Base-by-base conservation (phyloP, 1,284 basidiomycete genomes). In the Binderoboletus segoi region DNA sequence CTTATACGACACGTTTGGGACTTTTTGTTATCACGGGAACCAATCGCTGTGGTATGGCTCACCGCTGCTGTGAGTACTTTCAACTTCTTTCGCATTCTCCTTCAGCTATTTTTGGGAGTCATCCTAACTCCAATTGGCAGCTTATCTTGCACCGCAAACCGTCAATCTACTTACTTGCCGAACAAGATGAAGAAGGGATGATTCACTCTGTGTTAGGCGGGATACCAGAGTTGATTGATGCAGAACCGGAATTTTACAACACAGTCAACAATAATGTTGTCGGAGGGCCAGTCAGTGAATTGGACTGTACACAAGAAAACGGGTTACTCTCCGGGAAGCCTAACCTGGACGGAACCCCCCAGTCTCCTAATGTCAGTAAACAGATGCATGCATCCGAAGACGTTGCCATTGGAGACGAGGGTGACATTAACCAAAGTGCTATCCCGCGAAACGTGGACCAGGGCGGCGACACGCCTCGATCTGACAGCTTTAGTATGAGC, bases 1-100 rank as follows among this genome's bases (percentile, higher is more conserved):
- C 83, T 94, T 23, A 89, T 94, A 32, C 93, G 95, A 71, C 86
- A 93, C 58, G 83, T 94, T 45, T 94, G 96, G 69, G 94, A 96
- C 73, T 97, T 88, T 68, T 75, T 97, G 8, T 76, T 97, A 5
- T 83, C 85, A 54, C 81, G 93, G 41, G 93, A 93, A 16, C 95
- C 95, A 4, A 83, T 93, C 35, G 78, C 81, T 2, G 80, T 86
- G 1, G 88, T 96, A 2, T 97, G 96, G 74, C 81, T 97, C 3
- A 86, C 85, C 8, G 85, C 88, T 33, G 88, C 90, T 26, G 91
- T 96, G 67, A 64, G 91, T 79, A 6, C 7, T 20, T 18, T 44
- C 18, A 20, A 18, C 16, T 32, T 51, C 26, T n/a, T 35, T 26
- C 1, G 28, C 37, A n/a, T 23, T 20, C 15, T 43, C 26, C 33